A percentile compares a stretch with the other conserved stretches of the same genome.
phyloP scores from a whole-genome alignment of 805 yeast species.

The Komagataella ulmi region DNA sequence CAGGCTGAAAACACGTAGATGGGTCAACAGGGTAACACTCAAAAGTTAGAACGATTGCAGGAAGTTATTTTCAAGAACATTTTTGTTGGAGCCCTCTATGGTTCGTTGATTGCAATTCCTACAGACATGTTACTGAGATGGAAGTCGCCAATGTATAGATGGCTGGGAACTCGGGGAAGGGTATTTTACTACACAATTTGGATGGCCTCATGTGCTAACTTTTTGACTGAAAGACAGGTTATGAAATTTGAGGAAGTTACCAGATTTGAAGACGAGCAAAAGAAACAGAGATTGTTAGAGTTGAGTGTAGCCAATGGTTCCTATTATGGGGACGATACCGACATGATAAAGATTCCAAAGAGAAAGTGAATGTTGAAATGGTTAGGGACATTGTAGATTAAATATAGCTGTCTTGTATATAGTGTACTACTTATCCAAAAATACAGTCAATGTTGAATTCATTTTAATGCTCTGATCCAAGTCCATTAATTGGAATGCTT shows the following conservation, averaged over 20 bases:
- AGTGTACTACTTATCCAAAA: neutral
- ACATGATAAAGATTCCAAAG: conserved; percentile 1
- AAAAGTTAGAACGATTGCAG: neutral
- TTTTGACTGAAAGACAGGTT: conserved; percentile 20
- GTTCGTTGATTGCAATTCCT: conserved; percentile 22
- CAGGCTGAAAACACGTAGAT: neutral
- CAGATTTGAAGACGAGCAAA: conserved; percentile 17
- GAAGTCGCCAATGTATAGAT: conserved; percentile 22
- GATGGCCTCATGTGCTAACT: conserved; percentile 22
- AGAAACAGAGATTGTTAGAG: conserved; percentile 18
- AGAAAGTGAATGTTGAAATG: neutral
- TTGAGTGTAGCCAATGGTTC: conserved; percentile 18
- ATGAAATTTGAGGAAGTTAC: conserved; percentile 17
- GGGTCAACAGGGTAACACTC: neutral
- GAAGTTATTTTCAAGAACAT: conserved; percentile 16
- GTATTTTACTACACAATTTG: conserved; percentile 23
- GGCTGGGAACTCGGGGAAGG: conserved; percentile 20
- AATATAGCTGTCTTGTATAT: neutral
- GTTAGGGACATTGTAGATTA: neutral
- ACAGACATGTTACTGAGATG: conserved; percentile 20
- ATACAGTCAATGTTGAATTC: neutral
- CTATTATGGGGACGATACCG: conserved; percentile 17
- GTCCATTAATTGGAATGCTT: neutral
- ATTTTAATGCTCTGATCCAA: neutral
- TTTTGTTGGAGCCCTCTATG: conserved; percentile 20